Evolutionary conservation across 2,329 filamentous ascomycete species (phyloP), one percentile per base, ranked within the genome.

Genomic region (Canariomyces notabilis): DNA sequence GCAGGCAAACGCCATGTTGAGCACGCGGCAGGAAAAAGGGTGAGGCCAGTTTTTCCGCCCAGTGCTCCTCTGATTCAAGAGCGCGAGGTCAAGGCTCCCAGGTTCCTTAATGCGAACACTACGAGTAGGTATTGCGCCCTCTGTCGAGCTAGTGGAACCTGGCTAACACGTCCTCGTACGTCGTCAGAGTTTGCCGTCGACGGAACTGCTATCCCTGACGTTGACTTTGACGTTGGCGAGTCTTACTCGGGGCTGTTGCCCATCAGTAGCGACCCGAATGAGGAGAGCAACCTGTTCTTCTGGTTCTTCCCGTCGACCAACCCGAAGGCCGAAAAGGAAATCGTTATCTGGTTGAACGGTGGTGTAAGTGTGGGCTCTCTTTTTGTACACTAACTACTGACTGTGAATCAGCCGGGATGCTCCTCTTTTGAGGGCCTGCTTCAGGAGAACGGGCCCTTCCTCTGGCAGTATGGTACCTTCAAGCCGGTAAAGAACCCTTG

Each of bases 381-480:
- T 22, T 1, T 1, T 2, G 5, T 3, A 16, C 6, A 15, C 22
- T 2, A 12, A 2, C 29, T 44, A 9, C 52, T 52, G 21, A 42
- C 35, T 19, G 2, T 12, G 9, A 4, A 4, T 11, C 37, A 76
- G 71, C 76, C 76, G n/a, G 76, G 75, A 19, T 80, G 75, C 56
- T 73, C 71, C 23, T 85, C 81, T 1, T 71, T 88, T 6, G 75
- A 82, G 54, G 85, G 84, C 6, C 69, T 90, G 2, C 62, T 91
- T 8, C 84, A 87, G 41, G 87, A 91, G 57, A 90, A 89, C 56
- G 86, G 87, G 0, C 83, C 86, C 0, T 84, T 88, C 57, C 47
- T 76, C 5, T 87, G 83, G 83, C 77, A 84, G 59, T 73, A 79
- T 11, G 87, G 87, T 26, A 90, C 84, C 1, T 76, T 73, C 45